phyloP scores from a whole-genome alignment of 2,329 filamentous ascomycete genomes.

The Talaromyces sp. region DNA sequence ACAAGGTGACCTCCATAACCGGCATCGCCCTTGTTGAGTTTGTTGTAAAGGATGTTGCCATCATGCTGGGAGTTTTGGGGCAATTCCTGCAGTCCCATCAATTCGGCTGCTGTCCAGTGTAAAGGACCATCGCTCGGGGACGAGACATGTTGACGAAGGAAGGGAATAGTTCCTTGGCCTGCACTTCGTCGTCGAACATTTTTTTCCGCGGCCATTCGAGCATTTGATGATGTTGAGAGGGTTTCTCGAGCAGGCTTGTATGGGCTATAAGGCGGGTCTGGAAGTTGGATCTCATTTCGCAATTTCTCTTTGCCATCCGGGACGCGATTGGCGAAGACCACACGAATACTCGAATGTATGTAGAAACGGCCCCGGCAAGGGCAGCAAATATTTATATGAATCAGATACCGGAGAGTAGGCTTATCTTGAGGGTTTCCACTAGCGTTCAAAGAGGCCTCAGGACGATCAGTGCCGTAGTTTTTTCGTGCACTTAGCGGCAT shows the following conservation, averaged over 20 bases:
- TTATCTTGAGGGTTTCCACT: conserved; percentile 49
- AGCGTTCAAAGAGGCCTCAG: conserved; percentile 56
- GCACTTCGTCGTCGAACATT: conserved; percentile 61
- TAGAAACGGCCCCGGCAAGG: conserved; percentile 82
- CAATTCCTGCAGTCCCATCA: conserved; percentile 15
- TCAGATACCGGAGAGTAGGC: conserved; percentile 81
- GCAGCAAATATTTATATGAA: conserved; percentile 92
- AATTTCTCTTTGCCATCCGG: conserved; percentile 94
- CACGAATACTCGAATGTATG: conserved; percentile 86
- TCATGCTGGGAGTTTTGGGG: conserved; percentile 30
- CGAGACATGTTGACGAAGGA: conserved; percentile 11
- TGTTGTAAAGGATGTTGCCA: conserved; percentile 58
- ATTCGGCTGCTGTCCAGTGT: conserved; percentile 11
- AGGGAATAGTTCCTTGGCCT: conserved; percentile 41
- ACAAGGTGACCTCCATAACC: conserved; percentile 65
- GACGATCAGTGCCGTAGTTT: conserved; percentile 54
- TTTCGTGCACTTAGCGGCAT: conserved; percentile 55
- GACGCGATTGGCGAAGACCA: conserved; percentile 95
- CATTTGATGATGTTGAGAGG: conserved; percentile 43
- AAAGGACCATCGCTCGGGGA: conserved; percentile 15
- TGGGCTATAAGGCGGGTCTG: conserved; percentile 80
- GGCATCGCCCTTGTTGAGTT: conserved; percentile 67
- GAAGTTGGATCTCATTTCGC: conserved; percentile 83
- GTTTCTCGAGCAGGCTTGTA: conserved; percentile 70
- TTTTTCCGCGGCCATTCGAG: conserved; percentile 62